Evolutionary conservation across 805 yeast species (phyloP).

Genomic region (Kuraishia hungarica): DNA sequence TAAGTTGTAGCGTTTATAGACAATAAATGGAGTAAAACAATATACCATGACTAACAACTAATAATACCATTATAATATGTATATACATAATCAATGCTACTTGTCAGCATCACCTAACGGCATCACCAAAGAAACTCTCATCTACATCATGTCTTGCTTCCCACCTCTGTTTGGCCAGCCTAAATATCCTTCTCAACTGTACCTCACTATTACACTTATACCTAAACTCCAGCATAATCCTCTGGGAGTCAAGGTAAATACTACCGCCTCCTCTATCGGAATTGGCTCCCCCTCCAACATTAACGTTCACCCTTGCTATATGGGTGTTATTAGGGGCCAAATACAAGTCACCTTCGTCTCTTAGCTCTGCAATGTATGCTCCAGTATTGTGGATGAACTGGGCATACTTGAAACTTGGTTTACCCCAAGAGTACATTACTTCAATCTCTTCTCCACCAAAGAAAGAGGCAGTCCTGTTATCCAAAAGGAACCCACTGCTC

Average conservation of each 20-base stretch:
- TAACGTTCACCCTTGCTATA: conserved; percentile 60
- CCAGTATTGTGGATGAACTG: conserved; percentile 92
- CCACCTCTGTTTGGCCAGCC: conserved; percentile 48
- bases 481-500: conserved; percentile 67
- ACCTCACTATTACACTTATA: conserved; percentile 47
- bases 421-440: conserved; percentile 86
- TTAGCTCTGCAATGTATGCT: conserved; percentile 77
- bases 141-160: conserved; percentile 24
- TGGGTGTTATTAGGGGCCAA: conserved; percentile 85
- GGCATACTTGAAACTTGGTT: conserved; percentile 68
- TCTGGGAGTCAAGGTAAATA: conserved; percentile 54
- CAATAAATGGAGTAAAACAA: too few species aligned
- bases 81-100: too few species aligned
- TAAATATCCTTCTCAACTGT: conserved; percentile 41
- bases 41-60: too few species aligned
- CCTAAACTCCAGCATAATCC: conserved; percentile 63
- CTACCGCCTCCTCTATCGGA: conserved; percentile 11
- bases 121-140: not conserved
- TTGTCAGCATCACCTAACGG: not conserved
- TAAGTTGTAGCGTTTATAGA: conserved; percentile 1
- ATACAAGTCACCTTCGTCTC: conserved; percentile 69
- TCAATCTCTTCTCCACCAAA: conserved; percentile 47
- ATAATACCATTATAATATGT: too few species aligned
- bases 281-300: conserved; percentile 19
- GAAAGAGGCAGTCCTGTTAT: conserved; percentile 65